Percentiles rank a stretch among this genome's conserved stretches.
Evolutionary conservation across 257 asterid species (phyloP).

Genomic region (Echites panduratus): DNA sequence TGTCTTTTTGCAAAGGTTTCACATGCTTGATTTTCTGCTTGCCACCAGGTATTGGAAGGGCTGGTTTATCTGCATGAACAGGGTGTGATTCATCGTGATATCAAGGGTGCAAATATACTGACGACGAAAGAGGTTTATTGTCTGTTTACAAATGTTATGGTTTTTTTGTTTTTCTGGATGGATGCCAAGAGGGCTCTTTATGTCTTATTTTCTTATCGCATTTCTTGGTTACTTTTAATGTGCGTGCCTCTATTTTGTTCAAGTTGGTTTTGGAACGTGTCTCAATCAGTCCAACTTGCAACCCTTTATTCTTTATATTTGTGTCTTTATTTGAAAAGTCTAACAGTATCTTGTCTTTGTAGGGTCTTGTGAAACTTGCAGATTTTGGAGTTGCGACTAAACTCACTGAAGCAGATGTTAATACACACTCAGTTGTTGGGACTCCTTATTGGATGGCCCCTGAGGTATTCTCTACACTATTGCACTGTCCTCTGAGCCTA

Average conservation of each 20-base stretch:
- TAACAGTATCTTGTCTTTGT: constrained; percentile 38
- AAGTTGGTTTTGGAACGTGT: not conserved
- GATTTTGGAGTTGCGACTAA: constrained; percentile 99
- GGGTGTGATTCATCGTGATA: constrained; percentile 99
- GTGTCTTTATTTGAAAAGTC: not conserved
- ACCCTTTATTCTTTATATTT: not conserved
- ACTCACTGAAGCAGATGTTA: constrained; percentile 87
- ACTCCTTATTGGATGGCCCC: constrained; percentile 99
- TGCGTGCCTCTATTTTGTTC: constrained; percentile 4
- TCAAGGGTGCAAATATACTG: constrained; percentile 98
- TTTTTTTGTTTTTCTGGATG: not conserved
- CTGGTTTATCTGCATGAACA: constrained; percentile 96
- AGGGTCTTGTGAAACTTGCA: constrained; percentile 99
- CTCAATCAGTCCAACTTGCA: not conserved
- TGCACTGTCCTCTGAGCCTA: constrained; percentile 10
- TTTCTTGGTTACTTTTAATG: not conserved
- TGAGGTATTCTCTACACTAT: constrained; percentile 48
- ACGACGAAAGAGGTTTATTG: constrained; percentile 86
- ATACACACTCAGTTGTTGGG: constrained; percentile 96
- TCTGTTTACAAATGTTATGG: not conserved
- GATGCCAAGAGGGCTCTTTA: not conserved
- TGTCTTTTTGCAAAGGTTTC: constrained; percentile 17
- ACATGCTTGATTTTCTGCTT: constrained; percentile 9
- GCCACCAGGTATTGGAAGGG: constrained; percentile 86
- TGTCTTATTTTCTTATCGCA: constrained; percentile 1